These are phyloP conservation scores for Annulohypoxylon stygium DNA, from an alignment of 495 filamentous ascomycete genomes.

Conservation along the genomic window DNA sequence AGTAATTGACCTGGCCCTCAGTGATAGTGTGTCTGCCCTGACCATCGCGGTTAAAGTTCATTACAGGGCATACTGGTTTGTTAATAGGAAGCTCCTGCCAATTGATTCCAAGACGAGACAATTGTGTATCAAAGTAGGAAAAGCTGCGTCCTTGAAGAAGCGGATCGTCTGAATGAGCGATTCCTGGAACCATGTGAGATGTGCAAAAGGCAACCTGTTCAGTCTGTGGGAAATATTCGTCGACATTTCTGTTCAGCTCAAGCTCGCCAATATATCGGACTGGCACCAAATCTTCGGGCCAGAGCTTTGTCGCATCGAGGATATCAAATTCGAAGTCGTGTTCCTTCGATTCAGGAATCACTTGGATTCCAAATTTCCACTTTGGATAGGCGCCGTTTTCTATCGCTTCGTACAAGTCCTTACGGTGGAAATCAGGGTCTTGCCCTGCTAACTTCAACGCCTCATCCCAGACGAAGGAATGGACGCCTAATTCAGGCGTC, in stretches of 20 bases:
- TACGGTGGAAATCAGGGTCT: slow-evolving; percentile 90
- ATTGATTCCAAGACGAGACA: slow-evolving; percentile 84
- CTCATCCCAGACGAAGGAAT: slow-evolving; percentile 91
- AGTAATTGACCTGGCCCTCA: slow-evolving; percentile 84
- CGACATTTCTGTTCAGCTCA: slow-evolving; percentile 83
- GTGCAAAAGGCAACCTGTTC: slow-evolving; percentile 92
- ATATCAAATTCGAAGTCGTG: slow-evolving; percentile 92
- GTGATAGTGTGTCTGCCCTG: slow-evolving; percentile 69
- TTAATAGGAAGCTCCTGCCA: slow-evolving; percentile 92
- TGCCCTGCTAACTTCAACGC: slow-evolving; percentile 84
- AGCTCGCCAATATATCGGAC: slow-evolving; percentile 85
- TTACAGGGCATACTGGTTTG: slow-evolving; percentile 76
- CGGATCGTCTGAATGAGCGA: slow-evolving; percentile 88
- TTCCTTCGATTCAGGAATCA: slow-evolving; percentile 75
- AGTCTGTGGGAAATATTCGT: slow-evolving; percentile 88
- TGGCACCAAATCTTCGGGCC: slow-evolving; percentile 87
- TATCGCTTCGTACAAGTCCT: slow-evolving; percentile 86
- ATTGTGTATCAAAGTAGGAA: slow-evolving; percentile 88
- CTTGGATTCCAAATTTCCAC: slow-evolving; percentile 88
- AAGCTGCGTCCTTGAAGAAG: slow-evolving; percentile 88
- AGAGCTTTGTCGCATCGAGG: slow-evolving; percentile 91
- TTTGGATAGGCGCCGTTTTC: slow-evolving; percentile 77
- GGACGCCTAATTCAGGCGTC: slow-evolving; percentile 81
- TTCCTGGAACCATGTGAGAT: slow-evolving; percentile 85
- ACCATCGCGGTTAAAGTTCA: slow-evolving; percentile 85